A percentile compares a stretch with the other conserved stretches of the same genome.
Evolutionary conservation across 2,329 filamentous ascomycete genomes (phyloP).

Genomic region (Aureobasidium sp.): DNA sequence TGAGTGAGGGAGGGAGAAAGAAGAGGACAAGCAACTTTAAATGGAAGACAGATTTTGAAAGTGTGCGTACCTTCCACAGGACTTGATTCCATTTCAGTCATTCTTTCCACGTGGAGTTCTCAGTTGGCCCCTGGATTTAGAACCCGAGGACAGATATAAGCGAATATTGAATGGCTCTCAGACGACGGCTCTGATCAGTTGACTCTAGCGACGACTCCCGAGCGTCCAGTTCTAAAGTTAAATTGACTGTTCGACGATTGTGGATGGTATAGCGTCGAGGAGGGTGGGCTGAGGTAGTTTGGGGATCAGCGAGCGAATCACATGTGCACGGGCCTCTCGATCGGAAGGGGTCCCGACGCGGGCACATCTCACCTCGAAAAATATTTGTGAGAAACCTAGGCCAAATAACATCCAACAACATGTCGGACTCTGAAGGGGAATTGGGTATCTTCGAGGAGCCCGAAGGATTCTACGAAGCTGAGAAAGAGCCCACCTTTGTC

Average conservation of each 20-base stretch:
- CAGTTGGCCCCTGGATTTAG: not conserved
- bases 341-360: no score
- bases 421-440: constrained; percentile 23
- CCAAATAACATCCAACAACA: not conserved
- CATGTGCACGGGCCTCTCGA: no score
- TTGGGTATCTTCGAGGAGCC: constrained; percentile 70
- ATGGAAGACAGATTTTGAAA: no score
- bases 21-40: not conserved
- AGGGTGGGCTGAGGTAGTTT: no score
- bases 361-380: not conserved
- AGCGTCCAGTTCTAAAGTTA: no score
- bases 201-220: no score
- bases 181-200: no score
- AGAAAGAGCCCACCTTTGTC: constrained; percentile 67
- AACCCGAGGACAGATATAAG: no score
- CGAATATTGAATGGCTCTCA: no score
- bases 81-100: not conserved
- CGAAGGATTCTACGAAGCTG: constrained; percentile 69
- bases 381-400: not conserved
- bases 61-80: not conserved
- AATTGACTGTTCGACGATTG: no score
- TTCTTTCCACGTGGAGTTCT: not conserved
- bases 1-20: not conserved
- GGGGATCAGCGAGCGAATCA: no score
- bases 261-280: no score